Evolutionary conservation across 2,329 filamentous ascomycete genomes (phyloP), one percentile per base, ranked within the genome.

Genomic region (Drechslerella coelobrocha): DNA sequence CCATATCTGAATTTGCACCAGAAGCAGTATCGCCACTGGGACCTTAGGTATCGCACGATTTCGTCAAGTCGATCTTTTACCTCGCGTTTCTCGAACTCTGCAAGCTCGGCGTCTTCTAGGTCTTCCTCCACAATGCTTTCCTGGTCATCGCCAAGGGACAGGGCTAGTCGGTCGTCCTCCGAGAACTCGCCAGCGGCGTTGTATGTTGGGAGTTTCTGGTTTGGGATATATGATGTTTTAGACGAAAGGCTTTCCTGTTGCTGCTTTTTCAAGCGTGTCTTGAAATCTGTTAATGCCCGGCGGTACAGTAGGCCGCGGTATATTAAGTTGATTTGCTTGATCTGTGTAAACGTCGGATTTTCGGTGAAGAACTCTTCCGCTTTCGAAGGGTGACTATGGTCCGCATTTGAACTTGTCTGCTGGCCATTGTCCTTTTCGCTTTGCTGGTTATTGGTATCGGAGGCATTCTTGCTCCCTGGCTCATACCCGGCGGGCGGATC

Each of bases 1-100:
- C 87, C 84, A 78, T 97, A 99, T 56, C 82, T 82, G 79, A 84
- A 89, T 78, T 97, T 97, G 80, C 94, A 99, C 90, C 92, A 99
- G 78, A 97, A 96, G 80, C 94, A 99, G 78, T 99, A 99, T 47
- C 83, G 80, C 76, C 91, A 86, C 76, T 84, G 84, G 52, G 86
- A 82, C 37, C 94, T 84, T 59, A 99, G 78, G 78, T 90, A 87
- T 17, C 80, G 78, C 8, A 96, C 83, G 12, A 95, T 78, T 74
- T 82, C 85, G 7, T 81, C 80, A 72, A 97, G 79, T 73, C 86
- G 85, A 75, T 95, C 89, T 1, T 81, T 81, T 1, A 86, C 82
- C 21, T 87, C 84, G 47, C 93, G 80, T 1, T 84, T 84, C 76
- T 92, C 87, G 75, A 96, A 97, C 62, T 86, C 88, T 26, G 92